These are phyloP conservation scores for Xylaria flabelliformis DNA, from an alignment of 495 filamentous ascomycete species.

Conservation along the genomic window DNA sequence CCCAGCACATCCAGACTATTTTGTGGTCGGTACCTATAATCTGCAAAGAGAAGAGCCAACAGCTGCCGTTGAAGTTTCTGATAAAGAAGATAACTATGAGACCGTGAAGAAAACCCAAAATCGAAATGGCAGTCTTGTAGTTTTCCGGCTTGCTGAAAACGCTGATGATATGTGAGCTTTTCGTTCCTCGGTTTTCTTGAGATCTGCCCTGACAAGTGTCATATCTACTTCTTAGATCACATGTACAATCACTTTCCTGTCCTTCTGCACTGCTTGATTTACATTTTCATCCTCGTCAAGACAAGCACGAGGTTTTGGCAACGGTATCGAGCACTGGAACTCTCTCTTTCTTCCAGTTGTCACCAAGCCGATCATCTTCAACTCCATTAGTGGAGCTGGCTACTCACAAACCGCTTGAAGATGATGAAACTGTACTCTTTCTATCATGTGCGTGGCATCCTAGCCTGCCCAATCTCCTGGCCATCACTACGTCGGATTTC, in stretches of 20 bases:
- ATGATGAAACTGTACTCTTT: constrained; percentile 64
- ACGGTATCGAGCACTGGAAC: constrained; percentile 76
- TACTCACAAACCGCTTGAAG: constrained; percentile 40
- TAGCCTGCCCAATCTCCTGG: constrained; percentile 53
- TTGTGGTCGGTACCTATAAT: constrained; percentile 87
- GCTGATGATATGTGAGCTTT: constrained; percentile 58
- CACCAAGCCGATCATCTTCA: constrained; percentile 28
- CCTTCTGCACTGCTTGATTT: constrained; percentile 83
- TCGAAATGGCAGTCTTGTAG: constrained; percentile 74
- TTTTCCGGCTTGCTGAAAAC: constrained; percentile 61
- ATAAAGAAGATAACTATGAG: constrained; percentile 32
- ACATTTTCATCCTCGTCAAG: constrained; percentile 69
- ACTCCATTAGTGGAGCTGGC: constrained; percentile 41
- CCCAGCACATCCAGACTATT: constrained; percentile 65
- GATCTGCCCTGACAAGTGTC: constrained; percentile 26
- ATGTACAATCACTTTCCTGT: constrained; percentile 58
- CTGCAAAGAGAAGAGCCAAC: constrained; percentile 62
- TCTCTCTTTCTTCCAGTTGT: constrained; percentile 66
- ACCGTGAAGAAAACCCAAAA: constrained; percentile 51
- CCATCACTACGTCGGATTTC: constrained; percentile 73
- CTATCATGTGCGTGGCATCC: constrained; percentile 78
- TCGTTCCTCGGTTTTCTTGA: not conserved
- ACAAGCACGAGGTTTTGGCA: constrained; percentile 61
- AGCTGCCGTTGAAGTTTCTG: constrained; percentile 27
- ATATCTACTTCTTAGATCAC: constrained; percentile 40